Conservation (phyloP, 805 yeast genomes). For the Candida michaelii region DNA sequence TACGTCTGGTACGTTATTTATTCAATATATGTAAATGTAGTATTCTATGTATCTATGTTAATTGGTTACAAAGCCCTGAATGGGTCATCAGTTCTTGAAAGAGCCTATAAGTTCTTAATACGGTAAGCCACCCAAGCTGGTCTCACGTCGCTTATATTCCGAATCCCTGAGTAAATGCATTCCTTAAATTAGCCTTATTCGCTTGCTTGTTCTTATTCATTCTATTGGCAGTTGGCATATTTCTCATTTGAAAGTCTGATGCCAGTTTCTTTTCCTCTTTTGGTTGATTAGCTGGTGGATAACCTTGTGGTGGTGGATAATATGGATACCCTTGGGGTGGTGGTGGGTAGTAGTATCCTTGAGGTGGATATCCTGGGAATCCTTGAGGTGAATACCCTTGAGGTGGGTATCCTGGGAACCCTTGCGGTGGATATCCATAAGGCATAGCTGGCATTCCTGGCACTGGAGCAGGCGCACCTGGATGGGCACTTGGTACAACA, state of each 20-base stretch:
- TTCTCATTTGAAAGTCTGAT: conserved; percentile 40
- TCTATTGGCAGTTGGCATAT: conserved; percentile 46
- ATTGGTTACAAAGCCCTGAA: too few species aligned
- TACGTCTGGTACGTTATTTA: conserved; percentile 8
- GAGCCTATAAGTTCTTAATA: too few species aligned
- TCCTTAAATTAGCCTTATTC: conserved; percentile 59
- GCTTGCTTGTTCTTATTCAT: conserved; percentile 39
- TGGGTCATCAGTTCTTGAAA: too few species aligned
- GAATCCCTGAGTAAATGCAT: conserved; percentile 66
- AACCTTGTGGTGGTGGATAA: conserved; percentile 21
- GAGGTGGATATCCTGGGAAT: conserved; percentile 13
- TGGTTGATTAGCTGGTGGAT: conserved; percentile 16
- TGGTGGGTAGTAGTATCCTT: conserved; percentile 8
- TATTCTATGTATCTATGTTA: too few species aligned
- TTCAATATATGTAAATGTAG: conserved; percentile 3
- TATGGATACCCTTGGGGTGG: conserved; percentile 20
- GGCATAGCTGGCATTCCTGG: conserved; percentile 5
- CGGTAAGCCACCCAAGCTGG: too few species aligned
- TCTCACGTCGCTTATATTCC: conserved; percentile 48
- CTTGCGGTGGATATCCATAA: not conserved
- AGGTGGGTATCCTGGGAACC: not conserved
- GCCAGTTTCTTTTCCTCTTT: conserved; percentile 20
- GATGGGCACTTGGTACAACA: too few species aligned
- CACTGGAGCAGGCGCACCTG: conserved; percentile 5
- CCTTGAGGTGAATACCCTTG: conserved; percentile 13